Base-by-base conservation (phyloP, 1,139 yeast genomes). In the Protomyces lactucae-debilis region DNA sequence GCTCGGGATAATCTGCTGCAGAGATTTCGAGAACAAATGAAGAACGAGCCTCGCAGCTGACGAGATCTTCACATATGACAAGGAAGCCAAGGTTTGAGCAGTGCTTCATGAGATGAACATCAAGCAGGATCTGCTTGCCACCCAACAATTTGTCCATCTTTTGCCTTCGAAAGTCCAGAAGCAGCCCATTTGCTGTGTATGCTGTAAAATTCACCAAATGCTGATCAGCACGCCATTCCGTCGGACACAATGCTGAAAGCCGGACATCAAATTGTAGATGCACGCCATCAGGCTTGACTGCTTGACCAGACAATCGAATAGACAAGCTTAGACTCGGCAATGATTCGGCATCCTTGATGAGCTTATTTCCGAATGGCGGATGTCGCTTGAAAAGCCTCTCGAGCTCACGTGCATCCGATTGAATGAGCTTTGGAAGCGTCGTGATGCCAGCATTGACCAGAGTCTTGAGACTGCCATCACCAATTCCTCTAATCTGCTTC, bases 401-500 rank as follows among this genome's bases (percentile, higher is more conserved):
- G 35, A 81, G 70, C 61, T 76, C 76, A 1, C 71, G 70, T 6
- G 75, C 68, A 0, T 76, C 69, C 46, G 79, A 69, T 0, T 57
- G 35, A 45, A 67, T 66, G 1, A 79, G 68, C 10, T 78, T 75
- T 2, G 70, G 66, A 25, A 81, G 71, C 1, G 71, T 68, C 4
- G 64, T 65, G 0, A 82, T 69, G 18, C 76, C 74, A 14, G 76
- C 76, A 21, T 72, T 75, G 0, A 74, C 72, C 56, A 82, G 73
- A 54, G 75, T 77, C 56, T 77, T 73, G 0, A 79, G 76, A 28
- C 77, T 73, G 0, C 74, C 77, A 1, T 77, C 67, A 0, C 82
- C 83, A 28, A 82, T 71, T 3, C 79, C 80, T 32, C 78, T 78
- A 18, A 82, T 65, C 65, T 82, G 85, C 61, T 78, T 73, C 32